Conservation (phyloP, 2,329 filamentous ascomycete genomes). For the Hymenoscyphus fructigenus region DNA sequence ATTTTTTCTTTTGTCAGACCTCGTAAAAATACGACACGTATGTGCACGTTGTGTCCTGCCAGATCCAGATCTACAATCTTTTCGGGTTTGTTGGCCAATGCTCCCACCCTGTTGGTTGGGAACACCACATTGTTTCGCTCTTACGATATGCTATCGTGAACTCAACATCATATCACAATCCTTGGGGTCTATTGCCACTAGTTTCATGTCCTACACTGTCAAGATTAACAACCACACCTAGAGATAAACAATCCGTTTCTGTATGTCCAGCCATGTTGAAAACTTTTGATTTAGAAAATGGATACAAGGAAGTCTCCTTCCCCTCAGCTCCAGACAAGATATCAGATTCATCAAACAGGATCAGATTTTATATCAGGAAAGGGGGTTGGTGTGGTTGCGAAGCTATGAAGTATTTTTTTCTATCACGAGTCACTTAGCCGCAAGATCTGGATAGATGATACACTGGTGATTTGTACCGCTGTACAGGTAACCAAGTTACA, state of each 20-base stretch:
- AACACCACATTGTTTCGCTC: not conserved
- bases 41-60: not conserved
- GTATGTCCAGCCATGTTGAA: not conserved
- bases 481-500: no score
- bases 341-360: not conserved
- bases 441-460: not conserved
- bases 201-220: not conserved
- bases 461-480: no score
- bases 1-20: not conserved
- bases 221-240: not conserved
- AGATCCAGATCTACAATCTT: not conserved
- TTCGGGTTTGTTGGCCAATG: not conserved
- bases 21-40: constrained; percentile 1
- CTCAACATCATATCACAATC: not conserved
- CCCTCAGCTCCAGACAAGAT: not conserved
- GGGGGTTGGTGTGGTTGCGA: not conserved
- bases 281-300: not conserved
- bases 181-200: not conserved
- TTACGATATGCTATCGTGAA: not conserved
- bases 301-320: not conserved
- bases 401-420: not conserved
- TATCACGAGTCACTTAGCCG: not conserved
- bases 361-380: not conserved
- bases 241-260: not conserved
- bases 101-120: not conserved